Conservation (phyloP, 306 rosid genomes). For the Cucurbita pepo region DNA sequence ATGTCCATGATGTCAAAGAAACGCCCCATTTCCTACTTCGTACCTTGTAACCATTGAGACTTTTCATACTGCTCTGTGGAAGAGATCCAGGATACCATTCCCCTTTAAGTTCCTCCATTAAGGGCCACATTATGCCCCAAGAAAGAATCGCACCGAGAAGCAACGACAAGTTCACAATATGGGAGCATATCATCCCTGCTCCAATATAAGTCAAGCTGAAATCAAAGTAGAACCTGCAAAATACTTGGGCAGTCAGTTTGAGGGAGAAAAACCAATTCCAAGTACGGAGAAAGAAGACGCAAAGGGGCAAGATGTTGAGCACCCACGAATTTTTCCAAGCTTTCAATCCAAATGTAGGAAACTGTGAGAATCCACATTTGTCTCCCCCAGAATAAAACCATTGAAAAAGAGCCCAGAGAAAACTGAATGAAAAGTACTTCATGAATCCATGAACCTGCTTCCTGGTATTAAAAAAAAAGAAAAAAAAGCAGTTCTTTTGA, state of each 20-base stretch:
- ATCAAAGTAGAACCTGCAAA: conserved; percentile 87
- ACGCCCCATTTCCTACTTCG: not conserved
- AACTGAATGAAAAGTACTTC: conserved; percentile 61
- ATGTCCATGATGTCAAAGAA: not conserved
- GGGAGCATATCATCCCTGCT: conserved; percentile 98
- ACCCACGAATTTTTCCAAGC: conserved; percentile 80
- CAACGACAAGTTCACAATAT: conserved; percentile 79
- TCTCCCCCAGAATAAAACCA: conserved; percentile 90
- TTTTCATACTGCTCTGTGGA: conserved; percentile 81
- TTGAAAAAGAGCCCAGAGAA: conserved; percentile 81
- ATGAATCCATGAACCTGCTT: conserved; percentile 78
- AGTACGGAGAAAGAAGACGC: not conserved
- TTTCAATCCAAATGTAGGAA: conserved; percentile 83
- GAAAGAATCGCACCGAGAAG: conserved; percentile 88
- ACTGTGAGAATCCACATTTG: conserved; percentile 67
- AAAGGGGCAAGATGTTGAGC: not conserved
- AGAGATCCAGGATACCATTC: conserved; percentile 76
- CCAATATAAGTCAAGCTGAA: conserved; percentile 94
- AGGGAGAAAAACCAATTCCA: conserved; percentile 1
- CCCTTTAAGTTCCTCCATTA: conserved; percentile 67
- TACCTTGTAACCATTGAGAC: conserved; percentile 94
- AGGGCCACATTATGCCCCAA: conserved; percentile 98
- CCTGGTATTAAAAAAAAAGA: conserved; percentile 24
- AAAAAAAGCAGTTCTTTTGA: conserved; percentile 11
- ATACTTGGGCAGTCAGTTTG: conserved; percentile 12